A percentile compares a stretch with the other conserved stretches of the same genome.
These are phyloP conservation scores for Myrmaecium sp. DNA, from an alignment of 2,329 filamentous ascomycete genomes.

Conservation along the genomic window DNA sequence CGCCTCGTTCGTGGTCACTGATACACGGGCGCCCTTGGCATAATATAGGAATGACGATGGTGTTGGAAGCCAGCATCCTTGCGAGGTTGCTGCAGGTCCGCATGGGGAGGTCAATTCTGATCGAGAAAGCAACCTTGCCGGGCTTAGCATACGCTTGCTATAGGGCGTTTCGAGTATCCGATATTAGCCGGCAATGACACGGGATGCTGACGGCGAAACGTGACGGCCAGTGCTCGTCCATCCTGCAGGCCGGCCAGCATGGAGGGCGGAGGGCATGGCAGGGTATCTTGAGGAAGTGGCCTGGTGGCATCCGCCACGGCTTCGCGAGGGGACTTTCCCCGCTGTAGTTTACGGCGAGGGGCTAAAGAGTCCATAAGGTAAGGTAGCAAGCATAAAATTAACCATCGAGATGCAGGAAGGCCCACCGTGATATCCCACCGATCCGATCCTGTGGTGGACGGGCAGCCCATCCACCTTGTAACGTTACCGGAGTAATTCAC, in stretches of 20 bases:
- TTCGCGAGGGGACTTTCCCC: too few species aligned
- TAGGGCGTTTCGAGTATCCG: too few species aligned
- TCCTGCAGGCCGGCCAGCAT: constrained; percentile 7
- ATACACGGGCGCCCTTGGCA: constrained; percentile 11
- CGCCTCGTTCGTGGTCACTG: constrained; percentile 8
- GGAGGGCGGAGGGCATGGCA: constrained; percentile 7
- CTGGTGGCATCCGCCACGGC: too few species aligned
- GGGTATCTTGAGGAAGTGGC: constrained; percentile 4
- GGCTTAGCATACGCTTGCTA: constrained; percentile 7
- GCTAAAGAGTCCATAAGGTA: too few species aligned
- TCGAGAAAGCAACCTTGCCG: too few species aligned
- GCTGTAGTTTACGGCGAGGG: too few species aligned
- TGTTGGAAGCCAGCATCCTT: constrained; percentile 7
- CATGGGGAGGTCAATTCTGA: constrained; percentile 10
- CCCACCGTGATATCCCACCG: too few species aligned
- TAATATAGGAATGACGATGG: constrained; percentile 10
- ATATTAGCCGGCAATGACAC: constrained; percentile 8
- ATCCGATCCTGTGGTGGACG: too few species aligned
- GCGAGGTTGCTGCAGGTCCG: constrained; percentile 16
- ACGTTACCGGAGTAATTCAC: too few species aligned
- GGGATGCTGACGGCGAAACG: constrained; percentile 7
- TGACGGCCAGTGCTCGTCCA: constrained; percentile 13
- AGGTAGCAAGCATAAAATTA: too few species aligned
- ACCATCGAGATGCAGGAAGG: too few species aligned
- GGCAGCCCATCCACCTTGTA: too few species aligned